Base-by-base conservation (phyloP, 2,329 filamentous ascomycete species). In the Tolypocladium endophyticum region DNA sequence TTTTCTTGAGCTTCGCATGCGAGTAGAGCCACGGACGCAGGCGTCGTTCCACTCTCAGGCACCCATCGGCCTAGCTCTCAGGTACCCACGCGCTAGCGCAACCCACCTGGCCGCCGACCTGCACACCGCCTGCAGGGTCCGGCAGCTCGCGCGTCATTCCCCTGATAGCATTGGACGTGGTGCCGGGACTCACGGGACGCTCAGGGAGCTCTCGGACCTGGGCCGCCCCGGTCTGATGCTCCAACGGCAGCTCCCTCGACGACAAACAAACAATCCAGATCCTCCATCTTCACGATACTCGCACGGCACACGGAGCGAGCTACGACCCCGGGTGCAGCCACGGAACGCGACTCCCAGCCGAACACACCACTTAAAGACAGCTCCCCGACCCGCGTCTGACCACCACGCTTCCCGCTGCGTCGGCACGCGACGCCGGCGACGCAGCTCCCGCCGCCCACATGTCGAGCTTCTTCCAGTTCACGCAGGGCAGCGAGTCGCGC, bases 391-490 rank as follows among this genome's bases (percentile, higher is more conserved):
- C 14, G 3, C 25, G 45, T 9, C 45, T 50, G 45, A 50, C 45
- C 45, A 25, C 25, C 45, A 25, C 14, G 45, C 9, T 25, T 30
- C 45, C 25, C 45, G 25, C 25, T 18, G 45, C 45, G 25, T 9
- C 25, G 45, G 7, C 39, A 43, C 45, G 45, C 45, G 25, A 30
- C 45, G 45, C 45, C 25, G 45, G 45, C 35, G 25, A 30, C 16
- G 45, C 45, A 2, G 7, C 25, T 2, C 25, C 25, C 25, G 45
- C 45, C 45, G 28, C 33, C 56, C 16, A 25, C 30, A 87, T 87
- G 84, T 82, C 85, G 69, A 78, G 80, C 68, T 85, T 87, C 77
- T 87, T 88, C 74, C 78, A 81, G 70, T 88, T 88, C 73, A 85
- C 85, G 63, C 84, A 85, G 68, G 85, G 85, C 71, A 79, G 76